Evolutionary conservation across 208 protist genomes (phyloP), one percentile per base, ranked within the genome.

Genomic region (Naegleria lovaniensis): DNA sequence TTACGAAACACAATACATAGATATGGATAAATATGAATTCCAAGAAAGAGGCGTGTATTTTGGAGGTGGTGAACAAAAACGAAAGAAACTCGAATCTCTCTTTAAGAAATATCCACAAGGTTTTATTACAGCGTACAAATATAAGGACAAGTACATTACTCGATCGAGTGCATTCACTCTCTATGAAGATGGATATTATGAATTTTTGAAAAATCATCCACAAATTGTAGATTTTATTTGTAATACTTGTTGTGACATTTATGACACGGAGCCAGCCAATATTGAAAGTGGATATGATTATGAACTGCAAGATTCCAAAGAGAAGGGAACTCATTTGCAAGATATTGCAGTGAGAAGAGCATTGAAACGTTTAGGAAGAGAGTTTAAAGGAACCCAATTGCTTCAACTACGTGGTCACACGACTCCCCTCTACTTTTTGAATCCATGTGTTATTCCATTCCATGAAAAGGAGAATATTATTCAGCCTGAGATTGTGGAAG

Each of bases 201-300:
- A 25, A 36, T 79, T 79, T 33, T 79, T 79, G n/a, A 25, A 79
- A 36, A 33, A 79, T 6, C 16, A 79, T 33, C 29, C 29, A 15
- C 25, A 79, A 79, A 29, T 79, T 79, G 0, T 36, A 13, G 29
- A 79, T 79, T 36, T 36, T 79, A 36, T 79, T 79, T 36, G 67
- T 79, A 25, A 79, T 19, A 79, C 19, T 79, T 79, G 25, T 33
- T 36, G 13, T 79, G 67, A 79, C n/a, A n/a, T 79, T 33, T 79
- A 36, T 79, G 67, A 79, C n/a, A 79, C 67, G 1, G 67, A 79
- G n/a, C 16, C 29, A 36, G 0, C 6, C 9, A 79, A 79, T 79
- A 79, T 79, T 36, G 25, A 36, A 79, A 79, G 67, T 79, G 67
- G 67, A 79, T 79, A 36, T 79, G 67, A 79, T 79, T 79, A 79